A percentile compares a stretch with the other conserved stretches of the same genome.
Evolutionary conservation across 108 stramenopile genomes (phyloP).

Genomic region (Hondaea fermentalgiana): DNA sequence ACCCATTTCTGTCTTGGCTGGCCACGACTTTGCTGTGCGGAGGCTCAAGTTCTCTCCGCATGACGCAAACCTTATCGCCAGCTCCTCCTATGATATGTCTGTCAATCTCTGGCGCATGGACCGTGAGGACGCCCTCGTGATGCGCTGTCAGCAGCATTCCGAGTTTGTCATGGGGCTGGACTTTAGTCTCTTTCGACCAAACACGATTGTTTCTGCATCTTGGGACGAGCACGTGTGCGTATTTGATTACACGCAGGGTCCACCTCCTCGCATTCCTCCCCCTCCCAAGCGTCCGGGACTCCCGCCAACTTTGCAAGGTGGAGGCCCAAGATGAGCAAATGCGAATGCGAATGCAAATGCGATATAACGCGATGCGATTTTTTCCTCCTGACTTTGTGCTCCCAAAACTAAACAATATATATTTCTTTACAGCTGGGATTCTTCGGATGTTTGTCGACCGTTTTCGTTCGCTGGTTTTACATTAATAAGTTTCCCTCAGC

Average conservation of each 20-base stretch:
- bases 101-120: conserved; percentile 27
- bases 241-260: background rate
- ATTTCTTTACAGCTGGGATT: too few species aligned
- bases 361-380: too few species aligned
- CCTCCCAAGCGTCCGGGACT: background rate
- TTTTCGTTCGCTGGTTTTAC: too few species aligned
- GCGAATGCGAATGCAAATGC: too few species aligned
- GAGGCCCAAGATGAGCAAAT: too few species aligned
- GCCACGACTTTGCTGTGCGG: conserved; percentile 34
- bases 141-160: conserved; percentile 29
- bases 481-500: too few species aligned
- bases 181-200: conserved; percentile 20
- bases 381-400: too few species aligned
- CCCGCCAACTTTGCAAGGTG: background rate
- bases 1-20: conserved; percentile 21
- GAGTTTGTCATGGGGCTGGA: conserved; percentile 35
- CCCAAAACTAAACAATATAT: too few species aligned
- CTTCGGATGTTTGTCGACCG: too few species aligned
- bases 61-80: conserved; percentile 18
- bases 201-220: conserved; percentile 22
- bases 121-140: background rate
- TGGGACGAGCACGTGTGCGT: conserved; percentile 33
- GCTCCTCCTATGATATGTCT: conserved; percentile 37
- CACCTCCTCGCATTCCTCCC: background rate
- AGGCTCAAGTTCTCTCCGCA: conserved; percentile 34